phyloP scores from a whole-genome alignment of 805 yeast genomes.

The Candida sanyiensis region DNA sequence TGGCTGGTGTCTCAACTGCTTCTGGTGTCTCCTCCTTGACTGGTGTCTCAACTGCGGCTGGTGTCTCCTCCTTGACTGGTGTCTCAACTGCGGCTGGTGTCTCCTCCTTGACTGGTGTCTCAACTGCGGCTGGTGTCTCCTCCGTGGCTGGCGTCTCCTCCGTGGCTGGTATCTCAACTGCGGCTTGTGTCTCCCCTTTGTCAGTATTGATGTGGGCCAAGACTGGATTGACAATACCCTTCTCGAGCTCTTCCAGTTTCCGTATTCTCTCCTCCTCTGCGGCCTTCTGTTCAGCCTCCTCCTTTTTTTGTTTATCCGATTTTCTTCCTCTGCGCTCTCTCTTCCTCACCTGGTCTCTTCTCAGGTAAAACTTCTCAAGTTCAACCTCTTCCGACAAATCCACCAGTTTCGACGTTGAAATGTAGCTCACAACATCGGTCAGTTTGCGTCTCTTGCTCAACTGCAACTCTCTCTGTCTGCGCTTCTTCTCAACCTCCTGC shows the following conservation, averaged over 20 bases:
- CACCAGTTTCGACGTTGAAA: constrained; percentile 42
- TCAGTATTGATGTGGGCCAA: too few species aligned
- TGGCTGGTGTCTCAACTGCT: background rate
- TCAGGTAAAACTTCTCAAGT: constrained; percentile 36
- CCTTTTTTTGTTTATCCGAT: constrained; percentile 37
- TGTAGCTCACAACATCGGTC: constrained; percentile 50
- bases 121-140: background rate
- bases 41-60: background rate
- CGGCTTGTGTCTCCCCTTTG: background rate
- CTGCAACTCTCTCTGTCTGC: constrained; percentile 67
- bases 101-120: background rate
- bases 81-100: background rate
- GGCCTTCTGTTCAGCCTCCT: constrained; percentile 27
- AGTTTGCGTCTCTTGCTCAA: constrained; percentile 59
- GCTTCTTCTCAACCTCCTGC: constrained; percentile 77
- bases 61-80: background rate
- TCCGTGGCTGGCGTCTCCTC: background rate
- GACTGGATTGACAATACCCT: constrained; percentile 13
- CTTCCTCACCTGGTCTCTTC: constrained; percentile 35
- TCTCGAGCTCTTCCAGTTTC: constrained; percentile 22
- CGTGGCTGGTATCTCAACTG: background rate
- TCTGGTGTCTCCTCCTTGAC: background rate
- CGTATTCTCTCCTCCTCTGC: constrained; percentile 26
- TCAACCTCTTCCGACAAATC: constrained; percentile 61
- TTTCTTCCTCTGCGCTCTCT: constrained; percentile 39